These are phyloP conservation scores for Toxicodendron radicans DNA, from an alignment of 345 rosid species.

Conservation along the genomic window DNA sequence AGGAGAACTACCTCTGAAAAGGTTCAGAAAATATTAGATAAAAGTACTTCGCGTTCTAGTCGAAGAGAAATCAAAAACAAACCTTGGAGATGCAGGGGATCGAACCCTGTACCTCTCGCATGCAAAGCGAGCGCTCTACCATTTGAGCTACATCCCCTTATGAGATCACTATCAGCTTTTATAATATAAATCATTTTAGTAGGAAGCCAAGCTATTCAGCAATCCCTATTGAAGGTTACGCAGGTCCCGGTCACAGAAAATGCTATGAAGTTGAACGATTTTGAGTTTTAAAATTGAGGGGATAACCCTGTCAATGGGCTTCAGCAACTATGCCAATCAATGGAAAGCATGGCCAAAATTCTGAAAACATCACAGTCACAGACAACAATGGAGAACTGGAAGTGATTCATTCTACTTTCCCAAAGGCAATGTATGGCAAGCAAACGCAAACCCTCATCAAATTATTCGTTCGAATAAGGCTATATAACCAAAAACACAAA, in stretches of 20 bases:
- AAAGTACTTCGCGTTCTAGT: no score
- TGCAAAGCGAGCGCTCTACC: constrained; percentile 88
- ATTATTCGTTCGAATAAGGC: neutral
- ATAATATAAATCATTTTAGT: no score
- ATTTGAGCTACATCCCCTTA: constrained; percentile 62
- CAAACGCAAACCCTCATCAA: neutral
- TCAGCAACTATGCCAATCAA: neutral
- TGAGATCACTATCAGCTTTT: no score
- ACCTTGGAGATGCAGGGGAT: constrained; percentile 19
- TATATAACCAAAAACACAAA: neutral
- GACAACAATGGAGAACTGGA: neutral
- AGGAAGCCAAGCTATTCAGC: no score
- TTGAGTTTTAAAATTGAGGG: no score
- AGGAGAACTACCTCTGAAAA: no score
- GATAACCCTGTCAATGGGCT: no score
- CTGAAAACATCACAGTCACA: neutral
- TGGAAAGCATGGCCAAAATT: neutral
- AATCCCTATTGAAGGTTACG: no score
- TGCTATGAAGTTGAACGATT: no score
- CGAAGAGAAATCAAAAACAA: no score
- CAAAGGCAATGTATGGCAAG: neutral
- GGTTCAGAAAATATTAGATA: no score
- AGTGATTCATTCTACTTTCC: neutral
- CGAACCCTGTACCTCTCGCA: constrained; percentile 90
- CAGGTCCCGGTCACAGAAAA: no score